Conservation (phyloP, 805 yeast species). For the Pichia heedii region DNA sequence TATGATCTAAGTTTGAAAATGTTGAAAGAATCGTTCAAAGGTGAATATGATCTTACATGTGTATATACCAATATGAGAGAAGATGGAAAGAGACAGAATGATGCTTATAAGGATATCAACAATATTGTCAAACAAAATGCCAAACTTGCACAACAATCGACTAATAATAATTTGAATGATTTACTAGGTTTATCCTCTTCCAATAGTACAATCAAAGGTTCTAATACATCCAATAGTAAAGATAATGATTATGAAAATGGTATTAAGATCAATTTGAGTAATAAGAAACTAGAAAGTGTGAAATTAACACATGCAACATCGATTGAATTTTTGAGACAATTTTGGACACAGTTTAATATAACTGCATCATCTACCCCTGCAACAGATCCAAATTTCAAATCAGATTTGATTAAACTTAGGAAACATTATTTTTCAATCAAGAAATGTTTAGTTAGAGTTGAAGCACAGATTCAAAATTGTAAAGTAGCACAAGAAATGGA, state of each 20-base stretch:
- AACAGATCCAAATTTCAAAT: slow-evolving; percentile 24
- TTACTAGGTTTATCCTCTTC: slow-evolving; percentile 6
- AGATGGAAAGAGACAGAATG: slow-evolving; percentile 28
- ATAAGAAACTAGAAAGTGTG: slow-evolving; percentile 35
- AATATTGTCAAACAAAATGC: slow-evolving; percentile 43
- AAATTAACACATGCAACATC: slow-evolving; percentile 63
- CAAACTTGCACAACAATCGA: slow-evolving; percentile 42
- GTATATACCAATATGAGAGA: slow-evolving; percentile 19
- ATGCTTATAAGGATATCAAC: slow-evolving; percentile 37
- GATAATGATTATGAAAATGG: slow-evolving; percentile 15
- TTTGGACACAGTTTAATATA: slow-evolving; percentile 53
- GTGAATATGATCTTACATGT: slow-evolving; percentile 19
- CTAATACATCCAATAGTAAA: slow-evolving; percentile 1
- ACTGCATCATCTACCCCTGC: slow-evolving; percentile 22
- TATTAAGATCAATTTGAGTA: slow-evolving; percentile 24
- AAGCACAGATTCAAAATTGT: slow-evolving; percentile 20
- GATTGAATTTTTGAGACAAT: slow-evolving; percentile 66
- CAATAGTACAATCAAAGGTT: not conserved
- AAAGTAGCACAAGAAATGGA: slow-evolving; percentile 11
- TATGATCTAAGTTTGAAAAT: slow-evolving; percentile 19
- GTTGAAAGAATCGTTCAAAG: slow-evolving; percentile 16
- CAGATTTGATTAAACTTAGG: slow-evolving; percentile 28
- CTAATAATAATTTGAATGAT: slow-evolving; percentile 24
- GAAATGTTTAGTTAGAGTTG: slow-evolving; percentile 39
- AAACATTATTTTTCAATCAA: slow-evolving; percentile 39